Base-by-base conservation (phyloP, 768 basidiomycete species). In the Pleurotus salmoneostramineus region DNA sequence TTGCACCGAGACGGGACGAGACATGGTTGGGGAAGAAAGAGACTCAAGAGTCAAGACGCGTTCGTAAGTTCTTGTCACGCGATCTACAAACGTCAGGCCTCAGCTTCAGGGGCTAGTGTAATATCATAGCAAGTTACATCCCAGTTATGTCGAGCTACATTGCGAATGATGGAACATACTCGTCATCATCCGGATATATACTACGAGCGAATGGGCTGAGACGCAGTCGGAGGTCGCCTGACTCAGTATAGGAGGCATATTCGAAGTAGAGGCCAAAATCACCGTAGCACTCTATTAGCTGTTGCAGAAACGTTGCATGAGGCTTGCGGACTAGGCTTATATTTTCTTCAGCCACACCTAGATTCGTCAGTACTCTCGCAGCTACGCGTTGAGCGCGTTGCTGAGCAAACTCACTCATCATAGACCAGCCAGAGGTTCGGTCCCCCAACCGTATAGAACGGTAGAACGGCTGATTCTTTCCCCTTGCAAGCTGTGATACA, bases 381-480 rank as follows among this genome's bases (percentile, higher is more conserved):
- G 6, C 40, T 58, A 15, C 42, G 40, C 21, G 17, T n/a, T 10
- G 6, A 21, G 11, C n/a, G 21, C 37, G 21, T 27, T 27, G 21
- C 21, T 27, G 21, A 27, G 21, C 21, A 27, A 35, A 62, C 75
- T 61, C 63, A 80, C 78, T 80, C 63, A 72, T 64, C 42, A 64
- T 57, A 1, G 73, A 65, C 10, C 75, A 76, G 47, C 68, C 73
- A 34, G 67, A 63, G 15, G 71, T 63, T 43, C 76, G 58, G 36
- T 73, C 64, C 33, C 17, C 34, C n/a, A 55, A 15, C 6, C 37
- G n/a, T n/a, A 55, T 40, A 5, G 52, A 55, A 10, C 69, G 66
- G 60, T 84, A 84, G 60, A 83, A 83, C 1, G 83, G 80, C 56
- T 84, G 83, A 45, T 75, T 60, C 21, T 73, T 66, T 15, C 82